Percentiles rank a stretch among this genome's conserved stretches.
These are phyloP conservation scores for Scedosporium apiospermum DNA, from an alignment of 2,329 filamentous ascomycete species.

Conservation along the genomic window DNA sequence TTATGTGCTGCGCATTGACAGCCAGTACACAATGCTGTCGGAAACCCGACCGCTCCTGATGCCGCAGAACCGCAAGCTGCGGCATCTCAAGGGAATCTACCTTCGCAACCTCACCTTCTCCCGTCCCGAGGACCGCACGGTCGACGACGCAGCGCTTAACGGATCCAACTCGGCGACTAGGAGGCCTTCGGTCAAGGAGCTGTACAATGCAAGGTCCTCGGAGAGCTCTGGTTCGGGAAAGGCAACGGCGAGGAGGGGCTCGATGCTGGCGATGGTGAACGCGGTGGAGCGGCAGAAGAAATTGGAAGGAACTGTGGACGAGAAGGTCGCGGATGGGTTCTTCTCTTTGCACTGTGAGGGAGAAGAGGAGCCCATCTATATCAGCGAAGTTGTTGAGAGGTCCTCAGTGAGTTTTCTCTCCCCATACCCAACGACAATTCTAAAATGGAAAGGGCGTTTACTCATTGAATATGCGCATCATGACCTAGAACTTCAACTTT, in stretches of 20 bases:
- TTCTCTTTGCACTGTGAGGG: conserved; percentile 69
- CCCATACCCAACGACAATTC: neutral
- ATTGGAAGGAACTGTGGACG: conserved; percentile 63
- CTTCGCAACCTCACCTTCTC: conserved; percentile 74
- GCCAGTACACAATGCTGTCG: conserved; percentile 1
- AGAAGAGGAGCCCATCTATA: conserved; percentile 67
- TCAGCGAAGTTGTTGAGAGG: conserved; percentile 71
- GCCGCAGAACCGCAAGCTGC: conserved; percentile 74
- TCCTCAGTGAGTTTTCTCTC: conserved; percentile 46
- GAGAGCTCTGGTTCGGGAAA: conserved; percentile 34
- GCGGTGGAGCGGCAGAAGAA: conserved; percentile 52
- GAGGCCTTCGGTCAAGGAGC: conserved; percentile 19
- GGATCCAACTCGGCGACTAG: conserved; percentile 28
- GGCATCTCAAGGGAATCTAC: conserved; percentile 79
- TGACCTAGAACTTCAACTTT: conserved; percentile 69
- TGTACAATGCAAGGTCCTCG: conserved; percentile 48
- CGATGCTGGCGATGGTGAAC: neutral
- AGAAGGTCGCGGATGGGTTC: conserved; percentile 75
- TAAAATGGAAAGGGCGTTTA: no score
- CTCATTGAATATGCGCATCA: neutral
- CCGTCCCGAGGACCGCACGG: conserved; percentile 52
- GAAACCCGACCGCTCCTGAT: conserved; percentile 40
- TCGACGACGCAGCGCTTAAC: conserved; percentile 70
- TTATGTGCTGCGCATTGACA: no score
- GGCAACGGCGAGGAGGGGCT: conserved; percentile 11